These are phyloP conservation scores for Yamadazyma dendronema DNA, from an alignment of 1,139 yeast species.

Conservation along the genomic window DNA sequence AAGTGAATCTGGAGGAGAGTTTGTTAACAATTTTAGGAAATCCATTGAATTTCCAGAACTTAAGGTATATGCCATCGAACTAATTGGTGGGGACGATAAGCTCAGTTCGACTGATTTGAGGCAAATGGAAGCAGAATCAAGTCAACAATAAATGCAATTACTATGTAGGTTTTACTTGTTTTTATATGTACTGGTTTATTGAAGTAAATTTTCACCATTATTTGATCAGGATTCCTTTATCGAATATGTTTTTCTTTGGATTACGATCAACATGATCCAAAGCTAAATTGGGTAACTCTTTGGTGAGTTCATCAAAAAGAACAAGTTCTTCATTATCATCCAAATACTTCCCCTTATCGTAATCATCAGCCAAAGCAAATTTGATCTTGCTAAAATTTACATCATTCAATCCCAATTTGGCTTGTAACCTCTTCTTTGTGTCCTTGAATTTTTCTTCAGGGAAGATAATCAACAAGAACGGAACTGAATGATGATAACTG, in stretches of 20 bases:
- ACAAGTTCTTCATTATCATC: constrained; percentile 53
- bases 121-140: constrained; percentile 8
- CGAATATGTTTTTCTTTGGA: constrained; percentile 45
- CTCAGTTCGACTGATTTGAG: constrained; percentile 74
- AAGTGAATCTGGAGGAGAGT: constrained; percentile 70
- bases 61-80: constrained; percentile 59
- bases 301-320: constrained; percentile 51
- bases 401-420: constrained; percentile 68
- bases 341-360: constrained; percentile 45
- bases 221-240: constrained; percentile 57
- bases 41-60: constrained; percentile 56
- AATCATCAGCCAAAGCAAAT: constrained; percentile 53
- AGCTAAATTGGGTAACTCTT: constrained; percentile 48
- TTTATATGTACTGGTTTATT: no score
- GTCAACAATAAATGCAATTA: not conserved
- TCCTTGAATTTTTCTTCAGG: constrained; percentile 63
- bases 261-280: constrained; percentile 84
- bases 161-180: not conserved
- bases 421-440: constrained; percentile 70
- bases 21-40: constrained; percentile 62
- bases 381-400: constrained; percentile 76
- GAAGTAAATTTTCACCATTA: not conserved
- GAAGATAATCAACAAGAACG: constrained; percentile 70
- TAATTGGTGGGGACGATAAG: constrained; percentile 75
- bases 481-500: constrained; percentile 77